A percentile compares a stretch with the other conserved stretches of the same genome.
Evolutionary conservation across 225 moss, liverwort and hornwort genomes (phyloP).

Genomic region (Physcomitrium patens): DNA sequence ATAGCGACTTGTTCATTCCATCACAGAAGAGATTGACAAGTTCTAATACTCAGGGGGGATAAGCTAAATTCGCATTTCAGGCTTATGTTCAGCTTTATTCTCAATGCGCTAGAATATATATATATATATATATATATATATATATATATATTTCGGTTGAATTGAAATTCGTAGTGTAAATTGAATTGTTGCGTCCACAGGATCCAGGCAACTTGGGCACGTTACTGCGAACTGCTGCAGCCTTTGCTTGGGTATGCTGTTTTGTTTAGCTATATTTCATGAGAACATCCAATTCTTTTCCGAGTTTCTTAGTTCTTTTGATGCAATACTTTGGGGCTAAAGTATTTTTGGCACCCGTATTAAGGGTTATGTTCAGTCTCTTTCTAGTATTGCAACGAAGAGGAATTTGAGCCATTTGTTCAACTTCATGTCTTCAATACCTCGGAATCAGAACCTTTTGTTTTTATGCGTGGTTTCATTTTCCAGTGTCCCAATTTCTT

Average conservation of each 20-base stretch:
- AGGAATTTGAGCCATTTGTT: neutral
- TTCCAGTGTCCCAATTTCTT: neutral
- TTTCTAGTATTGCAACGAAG: neutral
- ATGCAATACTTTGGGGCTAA: neutral
- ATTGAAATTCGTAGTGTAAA: slow-evolving; percentile 11
- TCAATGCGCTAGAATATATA: neutral
- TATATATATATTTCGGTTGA: neutral
- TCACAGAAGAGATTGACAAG: neutral
- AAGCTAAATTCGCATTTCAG: slow-evolving; percentile 1
- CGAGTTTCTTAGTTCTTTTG: neutral
- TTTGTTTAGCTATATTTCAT: slow-evolving; percentile 2
- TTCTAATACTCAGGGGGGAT: neutral
- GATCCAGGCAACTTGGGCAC: slow-evolving; percentile 98
- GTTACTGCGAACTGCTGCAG: slow-evolving; percentile 84
- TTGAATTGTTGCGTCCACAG: slow-evolving; percentile 42
- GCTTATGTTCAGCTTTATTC: neutral
- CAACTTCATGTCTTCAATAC: neutral
- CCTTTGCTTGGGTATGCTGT: slow-evolving; percentile 78
- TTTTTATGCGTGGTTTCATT: neutral
- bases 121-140: no score
- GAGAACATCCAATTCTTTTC: slow-evolving; percentile 4
- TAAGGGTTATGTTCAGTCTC: neutral
- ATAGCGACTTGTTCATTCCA: neutral
- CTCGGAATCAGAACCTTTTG: neutral
- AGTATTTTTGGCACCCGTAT: neutral